A percentile compares a stretch with the other conserved stretches of the same genome.
phyloP scores from a whole-genome alignment of 208 protist genomes.

The Trypanosoma theileri region DNA sequence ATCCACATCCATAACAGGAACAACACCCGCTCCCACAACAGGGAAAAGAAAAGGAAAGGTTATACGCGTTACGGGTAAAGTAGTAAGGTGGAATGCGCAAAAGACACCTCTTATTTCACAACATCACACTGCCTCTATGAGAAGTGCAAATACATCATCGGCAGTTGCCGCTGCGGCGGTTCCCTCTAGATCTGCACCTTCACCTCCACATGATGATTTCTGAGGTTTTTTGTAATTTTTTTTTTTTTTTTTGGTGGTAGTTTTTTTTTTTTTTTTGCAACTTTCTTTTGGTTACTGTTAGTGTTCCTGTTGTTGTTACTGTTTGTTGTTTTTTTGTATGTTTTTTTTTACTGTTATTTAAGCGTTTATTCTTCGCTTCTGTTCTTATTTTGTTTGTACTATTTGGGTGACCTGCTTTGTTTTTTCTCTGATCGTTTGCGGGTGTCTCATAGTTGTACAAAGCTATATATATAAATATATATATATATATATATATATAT shows the following conservation, averaged over 20 bases:
- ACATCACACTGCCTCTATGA: neutral
- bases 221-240: neutral
- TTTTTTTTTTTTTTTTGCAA: conserved; percentile 2
- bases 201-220: neutral
- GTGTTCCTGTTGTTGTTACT: neutral
- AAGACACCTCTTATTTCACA: neutral
- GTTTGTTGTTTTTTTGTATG: neutral
- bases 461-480: too few species aligned
- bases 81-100: neutral
- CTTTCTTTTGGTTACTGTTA: neutral
- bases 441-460: too few species aligned
- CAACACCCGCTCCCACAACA: too few species aligned
- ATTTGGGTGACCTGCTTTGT: too few species aligned
- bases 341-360: neutral
- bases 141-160: neutral
- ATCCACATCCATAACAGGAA: neutral
- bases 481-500: too few species aligned
- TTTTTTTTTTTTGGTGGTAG: conserved; percentile 10
- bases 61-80: neutral
- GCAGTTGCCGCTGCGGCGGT: neutral
- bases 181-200: neutral
- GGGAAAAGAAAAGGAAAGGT: too few species aligned
- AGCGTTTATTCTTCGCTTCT: neutral
- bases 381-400: neutral
- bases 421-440: too few species aligned